These are phyloP conservation scores for Dictyostelium firmibasis DNA, from an alignment of 78 protist species.

Conservation along the genomic window DNA sequence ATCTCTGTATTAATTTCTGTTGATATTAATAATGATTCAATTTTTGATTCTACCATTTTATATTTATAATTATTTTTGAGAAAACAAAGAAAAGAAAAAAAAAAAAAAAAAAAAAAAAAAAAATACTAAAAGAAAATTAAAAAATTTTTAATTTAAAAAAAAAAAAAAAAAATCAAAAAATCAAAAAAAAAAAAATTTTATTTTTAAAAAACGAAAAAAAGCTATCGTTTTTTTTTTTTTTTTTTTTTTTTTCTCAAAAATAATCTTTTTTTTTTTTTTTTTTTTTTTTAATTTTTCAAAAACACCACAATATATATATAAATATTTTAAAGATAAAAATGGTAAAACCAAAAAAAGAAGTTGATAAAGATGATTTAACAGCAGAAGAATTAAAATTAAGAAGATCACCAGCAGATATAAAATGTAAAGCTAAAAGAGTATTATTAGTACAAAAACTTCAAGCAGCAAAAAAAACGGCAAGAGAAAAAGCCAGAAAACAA, in stretches of 20 bases:
- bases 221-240: neutral
- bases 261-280: neutral
- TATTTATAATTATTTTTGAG: too few species aligned
- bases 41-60: neutral
- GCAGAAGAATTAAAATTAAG: constrained; percentile 8
- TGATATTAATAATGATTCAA: neutral
- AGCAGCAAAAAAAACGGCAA: constrained; percentile 46
- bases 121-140: too few species aligned
- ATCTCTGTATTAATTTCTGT: neutral
- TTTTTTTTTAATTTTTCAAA: neutral
- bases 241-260: neutral
- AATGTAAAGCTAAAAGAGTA: constrained; percentile 49
- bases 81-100: neutral
- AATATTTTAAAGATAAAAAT: neutral
- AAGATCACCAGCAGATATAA: constrained; percentile 74
- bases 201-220: too few species aligned
- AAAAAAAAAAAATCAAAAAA: neutral
- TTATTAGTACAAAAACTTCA: constrained; percentile 20
- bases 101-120: neutral
- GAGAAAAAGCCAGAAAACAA: constrained; percentile 41
- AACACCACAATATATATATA: neutral
- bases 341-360: constrained; percentile 1
- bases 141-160: neutral
- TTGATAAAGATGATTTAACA: constrained; percentile 33
- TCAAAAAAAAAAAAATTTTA: too few species aligned